Base-by-base conservation (phyloP, 306 rosid species). In the Elaeagnus macrophylla region DNA sequence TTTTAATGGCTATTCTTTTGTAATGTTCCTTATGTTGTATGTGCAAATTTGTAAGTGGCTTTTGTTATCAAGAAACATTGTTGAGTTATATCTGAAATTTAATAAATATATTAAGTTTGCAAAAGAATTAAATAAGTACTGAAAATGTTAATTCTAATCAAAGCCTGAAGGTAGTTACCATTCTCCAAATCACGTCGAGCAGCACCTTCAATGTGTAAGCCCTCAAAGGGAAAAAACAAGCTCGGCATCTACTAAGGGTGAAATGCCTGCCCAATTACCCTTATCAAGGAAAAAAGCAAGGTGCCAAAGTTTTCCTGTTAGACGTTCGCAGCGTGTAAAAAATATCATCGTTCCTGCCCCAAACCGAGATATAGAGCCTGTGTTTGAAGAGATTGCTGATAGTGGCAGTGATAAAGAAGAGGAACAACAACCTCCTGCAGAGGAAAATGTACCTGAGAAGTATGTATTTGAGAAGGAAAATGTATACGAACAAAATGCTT, bases 301-400 rank as follows among this genome's bases (percentile, higher is more conserved):
- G 52, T 66, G 48, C 44, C 11, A 2, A 32, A 7, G 3, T 11
- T 6, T 48, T 7, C 10, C 7, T 56, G 70, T 73, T 51, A 75
- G 95, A 71, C 81, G 89, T 39, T 89, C 87, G 6, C 41, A 58
- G 6, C 89, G 87, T 42, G 50, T 88, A 40, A 74, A 45, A 51
- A 67, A 75, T 37, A 41, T 63, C 0, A 32, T 36, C 47, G 36
- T 14, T 12, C 50, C 52, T 17, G 9, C 67, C 37, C 17, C 32
- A 32, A 68, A 41, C 13, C 57, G 3, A 12, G 62, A 37, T 14
- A 19, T 50, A 25, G 74, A 64, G 53, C 78, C 68, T 37, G 38
- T 48, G 36, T 10, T 65, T 64, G 75, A 74, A 51, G 75, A 72
- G 37, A 2, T 65, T 16, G 40, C 54, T 59, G 17, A 25, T 16